Base-by-base conservation (phyloP, 225 moss, liverwort and hornwort species). In the Rhytidiadelphus loreus region DNA sequence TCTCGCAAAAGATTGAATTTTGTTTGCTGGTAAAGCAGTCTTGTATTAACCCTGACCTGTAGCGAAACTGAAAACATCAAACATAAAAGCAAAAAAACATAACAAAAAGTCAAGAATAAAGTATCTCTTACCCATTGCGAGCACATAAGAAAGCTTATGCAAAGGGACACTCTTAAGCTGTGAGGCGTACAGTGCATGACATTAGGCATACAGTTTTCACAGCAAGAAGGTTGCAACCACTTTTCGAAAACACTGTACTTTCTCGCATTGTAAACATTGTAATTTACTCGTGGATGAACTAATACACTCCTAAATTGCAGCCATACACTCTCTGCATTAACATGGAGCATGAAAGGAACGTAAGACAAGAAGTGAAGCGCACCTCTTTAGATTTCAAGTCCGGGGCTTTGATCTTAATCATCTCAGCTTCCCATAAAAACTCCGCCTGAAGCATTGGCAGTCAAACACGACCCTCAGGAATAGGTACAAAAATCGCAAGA, bases 361-460 rank as follows among this genome's bases (percentile, higher is more conserved):
- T n/a, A 88, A 23, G 66, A 66, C 64, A 77, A 65, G 48, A 85
- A 83, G 39, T 83, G 85, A 88, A 86, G 53, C 59, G 48, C 86
- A 98, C 98, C 98, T 98, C 98, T 92, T 98, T 98, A 62, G 98
- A 94, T 92, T 98, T 98, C 89, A 98, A 58, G 80, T 98, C 98
- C 53, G 95, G 95, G 53, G 98, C 97, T 91, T 98, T 98, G 62
- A 98, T 98, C 92, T 95, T 97, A 92, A 98, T 98, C 98, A 98
- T 94, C 88, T 98, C 98, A 87, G 98, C 96, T 79, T 98, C 98
- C 95, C 95, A 98, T 70, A 98, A 87, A 93, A 98, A 98, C 84
- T 98, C 98, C 87, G 98, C 98, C 98, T 98, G 94, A 87, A 86
- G 59, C 80, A 89, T 69, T 83, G 82, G 46, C 88, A 91, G 55